phyloP scores from a whole-genome alignment of 352 stramenopile species.

The Pythium guiyangense region DNA sequence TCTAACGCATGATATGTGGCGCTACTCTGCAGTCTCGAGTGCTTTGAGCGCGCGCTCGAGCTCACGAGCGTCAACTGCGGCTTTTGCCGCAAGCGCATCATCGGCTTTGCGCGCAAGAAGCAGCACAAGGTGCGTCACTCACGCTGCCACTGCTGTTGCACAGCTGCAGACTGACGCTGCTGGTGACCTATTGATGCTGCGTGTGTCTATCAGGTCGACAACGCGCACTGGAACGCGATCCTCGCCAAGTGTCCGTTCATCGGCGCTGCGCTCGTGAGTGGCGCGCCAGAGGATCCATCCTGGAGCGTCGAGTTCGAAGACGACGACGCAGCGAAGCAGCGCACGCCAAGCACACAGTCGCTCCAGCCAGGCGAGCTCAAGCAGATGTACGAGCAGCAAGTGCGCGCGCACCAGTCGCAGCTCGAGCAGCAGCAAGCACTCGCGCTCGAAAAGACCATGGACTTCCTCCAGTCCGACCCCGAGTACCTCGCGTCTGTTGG shows the following conservation, averaged over 20 bases:
- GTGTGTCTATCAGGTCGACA: slow-evolving; percentile 27
- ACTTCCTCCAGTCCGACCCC: slow-evolving; percentile 45
- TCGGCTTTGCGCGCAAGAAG: slow-evolving; percentile 72
- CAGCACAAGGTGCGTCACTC: slow-evolving; percentile 37
- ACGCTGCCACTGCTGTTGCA: not conserved
- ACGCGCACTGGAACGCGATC: slow-evolving; percentile 55
- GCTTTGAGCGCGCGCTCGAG: slow-evolving; percentile 68
- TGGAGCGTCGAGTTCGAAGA: slow-evolving; percentile 43
- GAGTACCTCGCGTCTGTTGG: slow-evolving; percentile 26
- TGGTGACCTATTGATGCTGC: no score
- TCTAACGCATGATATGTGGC: no score
- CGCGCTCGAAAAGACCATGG: slow-evolving; percentile 45
- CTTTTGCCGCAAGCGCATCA: slow-evolving; percentile 73
- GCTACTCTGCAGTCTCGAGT: slow-evolving; percentile 31
- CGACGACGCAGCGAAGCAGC: slow-evolving; percentile 30
- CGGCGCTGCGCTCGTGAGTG: slow-evolving; percentile 3
- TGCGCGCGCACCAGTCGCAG: slow-evolving; percentile 25
- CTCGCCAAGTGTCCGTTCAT: slow-evolving; percentile 44
- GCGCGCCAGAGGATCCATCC: slow-evolving; percentile 13
- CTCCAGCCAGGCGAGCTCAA: slow-evolving; percentile 26
- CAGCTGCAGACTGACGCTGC: not conserved
- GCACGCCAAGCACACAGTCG: not conserved
- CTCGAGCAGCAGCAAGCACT: slow-evolving; percentile 26
- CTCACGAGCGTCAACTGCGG: slow-evolving; percentile 76
- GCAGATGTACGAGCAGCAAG: slow-evolving; percentile 36